Percentiles rank a stretch among this genome's conserved stretches.
Conservation (phyloP, 371 early-diverging fungal species). For the Actinomortierella wolfii region DNA sequence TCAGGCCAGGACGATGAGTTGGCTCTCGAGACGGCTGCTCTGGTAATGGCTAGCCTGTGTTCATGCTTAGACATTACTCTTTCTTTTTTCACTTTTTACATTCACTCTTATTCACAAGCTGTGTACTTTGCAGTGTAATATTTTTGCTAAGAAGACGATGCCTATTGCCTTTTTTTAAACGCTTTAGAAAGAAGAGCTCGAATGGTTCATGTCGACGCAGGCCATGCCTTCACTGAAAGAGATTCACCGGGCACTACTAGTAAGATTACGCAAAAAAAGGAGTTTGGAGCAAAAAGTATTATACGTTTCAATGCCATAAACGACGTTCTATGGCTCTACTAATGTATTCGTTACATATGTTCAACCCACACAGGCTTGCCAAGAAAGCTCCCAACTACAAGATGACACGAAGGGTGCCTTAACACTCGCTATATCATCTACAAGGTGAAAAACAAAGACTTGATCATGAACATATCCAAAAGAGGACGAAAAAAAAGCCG, state of each 20-base stretch:
- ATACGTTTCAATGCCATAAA: neutral
- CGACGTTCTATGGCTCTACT: neutral
- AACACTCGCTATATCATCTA: slow-evolving; percentile 34
- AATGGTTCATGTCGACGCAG: slow-evolving; percentile 42
- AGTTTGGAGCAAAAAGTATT: neutral
- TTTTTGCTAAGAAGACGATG: too few relatives aligned
- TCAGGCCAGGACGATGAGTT: too few relatives aligned
- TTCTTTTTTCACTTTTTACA: too few relatives aligned
- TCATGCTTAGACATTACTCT: too few relatives aligned
- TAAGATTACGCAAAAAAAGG: slow-evolving; percentile 3
- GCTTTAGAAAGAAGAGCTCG: slow-evolving; percentile 32
- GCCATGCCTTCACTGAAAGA: slow-evolving; percentile 25
- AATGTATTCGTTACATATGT: neutral
- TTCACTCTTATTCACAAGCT: too few relatives aligned
- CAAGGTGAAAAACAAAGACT: slow-evolving; percentile 18
- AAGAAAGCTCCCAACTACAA: slow-evolving; percentile 34
- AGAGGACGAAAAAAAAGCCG: too few relatives aligned
- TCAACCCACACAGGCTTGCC: slow-evolving; percentile 27
- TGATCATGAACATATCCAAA: too few relatives aligned
- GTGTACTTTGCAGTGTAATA: too few relatives aligned
- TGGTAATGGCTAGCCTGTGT: too few relatives aligned
- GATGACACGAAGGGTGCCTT: slow-evolving; percentile 39
- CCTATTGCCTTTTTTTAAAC: neutral
- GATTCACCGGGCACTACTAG: slow-evolving; percentile 30
- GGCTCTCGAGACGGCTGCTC: too few relatives aligned